Evolutionary conservation across 495 filamentous ascomycete species (phyloP).

Genomic region (Apiosordaria backusii): DNA sequence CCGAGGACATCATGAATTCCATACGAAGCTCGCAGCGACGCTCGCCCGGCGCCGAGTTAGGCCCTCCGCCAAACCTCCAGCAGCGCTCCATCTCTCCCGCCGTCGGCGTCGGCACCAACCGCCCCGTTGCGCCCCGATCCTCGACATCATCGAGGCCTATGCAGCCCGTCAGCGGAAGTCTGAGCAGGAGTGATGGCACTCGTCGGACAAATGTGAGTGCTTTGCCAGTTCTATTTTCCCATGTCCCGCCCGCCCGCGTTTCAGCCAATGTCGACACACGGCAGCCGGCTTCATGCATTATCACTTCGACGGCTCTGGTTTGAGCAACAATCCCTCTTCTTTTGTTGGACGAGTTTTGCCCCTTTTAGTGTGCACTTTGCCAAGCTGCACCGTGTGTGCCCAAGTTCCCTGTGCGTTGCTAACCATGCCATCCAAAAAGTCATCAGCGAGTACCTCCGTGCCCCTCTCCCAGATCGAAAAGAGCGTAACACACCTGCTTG

Average conservation of each 20-base stretch:
- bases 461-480: slow-evolving; percentile 92
- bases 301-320: not conserved
- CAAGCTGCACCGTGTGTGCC: not conserved
- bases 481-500: slow-evolving; percentile 93
- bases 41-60: slow-evolving; percentile 48
- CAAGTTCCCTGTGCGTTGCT: slow-evolving; percentile 10
- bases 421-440: slow-evolving; percentile 31
- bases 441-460: slow-evolving; percentile 42
- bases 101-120: slow-evolving; percentile 35
- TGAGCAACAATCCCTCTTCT: not conserved
- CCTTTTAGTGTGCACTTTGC: slow-evolving; percentile 2
- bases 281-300: slow-evolving; percentile 12
- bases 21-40: slow-evolving; percentile 43
- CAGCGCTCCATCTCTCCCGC: slow-evolving; percentile 42
- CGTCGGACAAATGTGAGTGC: slow-evolving; percentile 52
- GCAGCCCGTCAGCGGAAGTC: slow-evolving; percentile 26
- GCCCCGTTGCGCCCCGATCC: slow-evolving; percentile 40
- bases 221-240: slow-evolving; percentile 12
- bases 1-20: slow-evolving; percentile 34
- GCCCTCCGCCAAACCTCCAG: slow-evolving; percentile 39
- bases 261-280: slow-evolving; percentile 9
- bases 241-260: slow-evolving; percentile 2
- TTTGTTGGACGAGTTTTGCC: not conserved
- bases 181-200: slow-evolving; percentile 32
- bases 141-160: slow-evolving; percentile 38